These are phyloP conservation scores for Pachysandra terminalis DNA, from an alignment of 164 flowering plant species.

Conservation along the genomic window DNA sequence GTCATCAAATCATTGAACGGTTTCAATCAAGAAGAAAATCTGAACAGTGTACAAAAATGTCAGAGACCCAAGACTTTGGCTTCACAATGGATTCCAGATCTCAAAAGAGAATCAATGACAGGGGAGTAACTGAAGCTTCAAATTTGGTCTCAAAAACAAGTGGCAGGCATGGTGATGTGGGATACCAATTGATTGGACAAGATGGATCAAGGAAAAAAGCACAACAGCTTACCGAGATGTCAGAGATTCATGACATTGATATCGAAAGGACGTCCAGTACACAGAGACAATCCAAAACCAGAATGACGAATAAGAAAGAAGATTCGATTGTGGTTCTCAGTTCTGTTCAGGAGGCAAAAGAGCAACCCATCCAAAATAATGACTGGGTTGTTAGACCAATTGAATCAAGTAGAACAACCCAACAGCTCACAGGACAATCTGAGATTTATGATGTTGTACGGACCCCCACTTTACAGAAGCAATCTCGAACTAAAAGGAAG, in stretches of 20 bases:
- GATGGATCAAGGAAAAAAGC: constrained; percentile 21
- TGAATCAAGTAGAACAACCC: constrained; percentile 20
- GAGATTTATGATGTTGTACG: constrained; percentile 13
- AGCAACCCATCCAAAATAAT: constrained; percentile 22
- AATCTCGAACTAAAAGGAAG: constrained; percentile 17
- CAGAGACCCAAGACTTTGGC: constrained; percentile 16
- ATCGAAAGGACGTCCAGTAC: constrained; percentile 24
- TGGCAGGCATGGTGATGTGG: constrained; percentile 11
- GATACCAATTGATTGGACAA: constrained; percentile 11
- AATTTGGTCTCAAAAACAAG: constrained; percentile 23
- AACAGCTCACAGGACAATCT: constrained; percentile 21
- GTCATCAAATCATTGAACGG: constrained; percentile 11
- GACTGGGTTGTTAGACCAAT: constrained; percentile 10
- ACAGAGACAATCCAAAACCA: constrained; percentile 27
- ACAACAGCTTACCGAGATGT: constrained; percentile 17
- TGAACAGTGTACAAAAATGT: constrained; percentile 17
- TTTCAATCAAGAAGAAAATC: constrained; percentile 25
- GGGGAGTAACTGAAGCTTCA: constrained; percentile 19
- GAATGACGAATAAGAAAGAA: constrained; percentile 31
- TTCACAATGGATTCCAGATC: constrained; percentile 21
- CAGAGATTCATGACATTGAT: constrained; percentile 26
- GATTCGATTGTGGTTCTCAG: constrained; percentile 14
- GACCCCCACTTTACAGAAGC: constrained; percentile 18
- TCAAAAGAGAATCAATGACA: constrained; percentile 20
- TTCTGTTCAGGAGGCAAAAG: constrained; percentile 25